Evolutionary conservation across 140 eudicot species (phyloP).

Genomic region (Oenanthe javanica): DNA sequence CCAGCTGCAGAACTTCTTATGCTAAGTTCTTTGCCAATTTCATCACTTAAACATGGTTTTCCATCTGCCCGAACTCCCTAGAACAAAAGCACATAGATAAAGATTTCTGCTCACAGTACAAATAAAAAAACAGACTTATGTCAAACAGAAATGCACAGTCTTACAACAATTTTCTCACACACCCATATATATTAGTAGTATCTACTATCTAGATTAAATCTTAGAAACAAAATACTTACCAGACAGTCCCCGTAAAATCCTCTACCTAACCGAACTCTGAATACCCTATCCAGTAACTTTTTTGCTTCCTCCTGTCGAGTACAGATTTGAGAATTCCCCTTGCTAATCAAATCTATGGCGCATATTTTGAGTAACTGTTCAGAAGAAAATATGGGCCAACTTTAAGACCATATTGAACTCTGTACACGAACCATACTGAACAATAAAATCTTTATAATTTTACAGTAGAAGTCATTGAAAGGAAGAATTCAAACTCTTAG

Average conservation of each 20-base stretch:
- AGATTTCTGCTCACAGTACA: not conserved
- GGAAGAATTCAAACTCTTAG: not conserved
- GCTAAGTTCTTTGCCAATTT: slow-evolving; percentile 70
- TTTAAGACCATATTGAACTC: not conserved
- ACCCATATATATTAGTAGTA: not conserved
- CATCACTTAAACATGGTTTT: slow-evolving; percentile 50
- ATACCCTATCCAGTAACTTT: slow-evolving; percentile 46
- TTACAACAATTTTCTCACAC: not conserved
- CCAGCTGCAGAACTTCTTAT: slow-evolving; percentile 69
- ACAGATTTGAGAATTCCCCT: slow-evolving; percentile 45
- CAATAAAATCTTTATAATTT: not conserved
- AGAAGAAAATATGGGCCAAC: not conserved
- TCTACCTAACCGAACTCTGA: slow-evolving; percentile 63
- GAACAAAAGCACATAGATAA: slow-evolving; percentile 1
- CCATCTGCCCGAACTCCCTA: slow-evolving; percentile 10
- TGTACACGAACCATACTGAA: not conserved
- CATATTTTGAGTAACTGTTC: slow-evolving; percentile 55
- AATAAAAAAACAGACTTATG: not conserved
- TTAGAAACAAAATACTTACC: slow-evolving; percentile 32
- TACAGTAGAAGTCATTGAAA: not conserved
- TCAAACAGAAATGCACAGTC: not conserved
- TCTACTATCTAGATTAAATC: not conserved
- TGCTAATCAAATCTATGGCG: slow-evolving; percentile 35
- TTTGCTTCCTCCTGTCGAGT: slow-evolving; percentile 41
- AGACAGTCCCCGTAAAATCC: slow-evolving; percentile 87